A percentile compares a stretch with the other conserved stretches of the same genome.
Conservation (phyloP, 2,329 filamentous ascomycete genomes). For the Pseudogymnoascus sp. region DNA sequence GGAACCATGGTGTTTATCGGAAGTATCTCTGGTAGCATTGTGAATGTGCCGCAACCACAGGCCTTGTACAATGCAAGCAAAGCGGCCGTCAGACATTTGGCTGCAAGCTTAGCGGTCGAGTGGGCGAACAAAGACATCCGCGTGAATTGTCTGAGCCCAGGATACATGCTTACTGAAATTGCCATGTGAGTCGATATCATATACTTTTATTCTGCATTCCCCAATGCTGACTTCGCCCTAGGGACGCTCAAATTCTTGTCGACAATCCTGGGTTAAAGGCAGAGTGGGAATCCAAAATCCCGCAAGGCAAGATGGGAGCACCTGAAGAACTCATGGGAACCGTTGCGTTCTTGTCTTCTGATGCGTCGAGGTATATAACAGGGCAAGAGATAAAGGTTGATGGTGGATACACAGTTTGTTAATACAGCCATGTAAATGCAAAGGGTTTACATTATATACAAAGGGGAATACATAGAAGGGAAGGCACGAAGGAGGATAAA, state of each 20-base stretch:
- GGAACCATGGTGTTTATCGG: conserved; percentile 93
- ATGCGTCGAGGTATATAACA: conserved; percentile 52
- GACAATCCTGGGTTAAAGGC: conserved; percentile 84
- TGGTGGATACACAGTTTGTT: conserved; percentile 27
- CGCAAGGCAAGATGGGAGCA: conserved; percentile 85
- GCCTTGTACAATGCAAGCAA: conserved; percentile 90
- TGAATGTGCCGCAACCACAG: conserved; percentile 93
- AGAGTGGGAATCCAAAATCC: conserved; percentile 88
- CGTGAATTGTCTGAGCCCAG: conserved; percentile 91
- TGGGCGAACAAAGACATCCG: conserved; percentile 84
- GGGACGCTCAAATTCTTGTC: conserved; percentile 79
- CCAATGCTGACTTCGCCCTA: conserved; percentile 14
- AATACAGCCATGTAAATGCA: not conserved
- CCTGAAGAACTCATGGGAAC: conserved; percentile 91
- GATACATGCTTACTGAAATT: conserved; percentile 91
- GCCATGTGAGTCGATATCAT: conserved; percentile 43
- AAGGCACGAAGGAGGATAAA: not conserved
- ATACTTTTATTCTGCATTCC: not conserved
- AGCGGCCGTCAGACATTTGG: conserved; percentile 82
- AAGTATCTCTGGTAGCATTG: conserved; percentile 83
- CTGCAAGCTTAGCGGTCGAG: conserved; percentile 81
- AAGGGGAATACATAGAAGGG: not conserved
- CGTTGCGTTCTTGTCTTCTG: conserved; percentile 53
- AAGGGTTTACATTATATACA: not conserved
- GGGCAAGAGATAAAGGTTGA: conserved; percentile 46